Evolutionary conservation across 2,329 filamentous ascomycete species (phyloP), one percentile per base, ranked within the genome.

Genomic region (Diaporthe ampelina): DNA sequence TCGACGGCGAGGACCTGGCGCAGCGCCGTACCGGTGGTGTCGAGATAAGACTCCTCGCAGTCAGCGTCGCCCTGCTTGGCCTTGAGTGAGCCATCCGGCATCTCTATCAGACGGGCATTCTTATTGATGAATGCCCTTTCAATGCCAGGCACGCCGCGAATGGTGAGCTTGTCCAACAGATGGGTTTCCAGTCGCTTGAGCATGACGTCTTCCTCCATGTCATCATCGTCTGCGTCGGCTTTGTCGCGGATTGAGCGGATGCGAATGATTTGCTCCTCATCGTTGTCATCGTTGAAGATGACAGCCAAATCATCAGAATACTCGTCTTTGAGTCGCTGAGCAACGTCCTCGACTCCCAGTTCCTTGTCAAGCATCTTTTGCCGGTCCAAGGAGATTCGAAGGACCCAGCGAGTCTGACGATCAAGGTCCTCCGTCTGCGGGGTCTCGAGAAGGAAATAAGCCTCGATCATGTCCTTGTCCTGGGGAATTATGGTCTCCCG

Each of bases 261-360:
- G 82, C 97, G 97, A 79, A 99, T 95, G 59, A 98, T 93, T 82
- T 97, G 95, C 82, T 97, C 92, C 77, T 98, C 95, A 13, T 96
- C 95, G 83, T 99, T 99, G 87, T 98, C 97, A 84, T 99, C 97
- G 84, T 95, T 98, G 88, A 97, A 98, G 75, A 99, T 95, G 78
- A 99, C 92, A 19, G 95, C 95, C 79, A 98, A 87, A 83, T 98
- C 95, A 76, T 89, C 91, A 26, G 91, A 89, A 81, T 97, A 99
- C 70, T 95, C 93, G 77, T 95, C 91, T 86, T 97, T 98, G 85
- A 99, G 97, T 81, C 92, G 94, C 76, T 90, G 87, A 43, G 96
- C 96, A 76, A 99, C 96, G 79, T 99, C 95, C 76, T 97, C 93
- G 74, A 99, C 95, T 45, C 91, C 93, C 76, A 99, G 89, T 76